These are phyloP conservation scores for Plasmopara halstedii DNA, from an alignment of 352 stramenopile genomes.

Conservation along the genomic window DNA sequence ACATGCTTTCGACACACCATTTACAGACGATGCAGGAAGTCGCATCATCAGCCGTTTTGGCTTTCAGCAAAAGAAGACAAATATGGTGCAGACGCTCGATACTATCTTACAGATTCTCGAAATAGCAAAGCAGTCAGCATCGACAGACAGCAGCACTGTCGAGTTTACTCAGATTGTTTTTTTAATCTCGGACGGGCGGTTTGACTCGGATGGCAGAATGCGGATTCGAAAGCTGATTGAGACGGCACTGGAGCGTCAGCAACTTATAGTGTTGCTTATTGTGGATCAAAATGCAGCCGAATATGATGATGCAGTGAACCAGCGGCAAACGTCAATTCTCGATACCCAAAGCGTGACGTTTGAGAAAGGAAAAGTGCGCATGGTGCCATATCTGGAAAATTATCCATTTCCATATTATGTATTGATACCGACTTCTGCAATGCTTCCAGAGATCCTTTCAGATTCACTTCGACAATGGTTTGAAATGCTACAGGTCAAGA, in stretches of 20 bases:
- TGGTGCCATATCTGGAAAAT: slow-evolving; percentile 98
- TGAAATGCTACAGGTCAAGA: slow-evolving; percentile 87
- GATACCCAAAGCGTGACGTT: slow-evolving; percentile 98
- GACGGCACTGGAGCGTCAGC: slow-evolving; percentile 95
- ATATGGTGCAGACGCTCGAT: slow-evolving; percentile 93
- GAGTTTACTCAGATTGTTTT: slow-evolving; percentile 98
- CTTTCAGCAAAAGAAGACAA: slow-evolving; percentile 96
- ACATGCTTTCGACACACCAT: slow-evolving; percentile 95
- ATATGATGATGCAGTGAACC: slow-evolving; percentile 12
- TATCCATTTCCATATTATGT: slow-evolving; percentile 99
- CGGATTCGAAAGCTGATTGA: slow-evolving; percentile 94
- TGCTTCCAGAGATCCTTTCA: slow-evolving; percentile 97
- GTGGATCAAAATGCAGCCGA: slow-evolving; percentile 81
- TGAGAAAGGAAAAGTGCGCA: slow-evolving; percentile 92
- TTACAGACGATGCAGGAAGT: slow-evolving; percentile 93
- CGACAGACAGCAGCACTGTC: slow-evolving; percentile 41
- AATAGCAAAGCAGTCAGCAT: slow-evolving; percentile 53
- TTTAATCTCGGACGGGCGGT: slow-evolving; percentile 97
- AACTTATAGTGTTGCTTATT: slow-evolving; percentile 98
- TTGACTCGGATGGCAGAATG: slow-evolving; percentile 94
- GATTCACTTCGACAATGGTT: slow-evolving; percentile 99
- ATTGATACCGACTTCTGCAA: slow-evolving; percentile 91
- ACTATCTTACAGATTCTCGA: slow-evolving; percentile 90
- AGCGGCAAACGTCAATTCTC: slow-evolving; percentile 90
- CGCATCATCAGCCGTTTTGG: slow-evolving; percentile 93